Conservation (phyloP, 2,329 filamentous ascomycete genomes). For the Chlorencoelia australis region DNA sequence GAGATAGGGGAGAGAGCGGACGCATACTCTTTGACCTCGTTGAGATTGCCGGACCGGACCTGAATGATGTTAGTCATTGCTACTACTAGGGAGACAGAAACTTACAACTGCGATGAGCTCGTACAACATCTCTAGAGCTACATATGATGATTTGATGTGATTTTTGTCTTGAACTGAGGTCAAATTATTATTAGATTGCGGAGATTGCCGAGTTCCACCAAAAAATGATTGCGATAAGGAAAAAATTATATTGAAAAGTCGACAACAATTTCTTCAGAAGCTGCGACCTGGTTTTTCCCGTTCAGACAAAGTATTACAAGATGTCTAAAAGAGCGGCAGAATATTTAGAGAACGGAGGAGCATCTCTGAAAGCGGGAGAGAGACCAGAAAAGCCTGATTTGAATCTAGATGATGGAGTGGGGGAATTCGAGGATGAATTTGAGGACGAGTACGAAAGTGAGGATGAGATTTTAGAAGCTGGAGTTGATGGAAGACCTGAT, state of each 20-base stretch:
- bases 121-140: constrained; percentile 67
- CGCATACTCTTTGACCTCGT: constrained; percentile 85
- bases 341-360: constrained; percentile 35
- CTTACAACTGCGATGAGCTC: constrained; percentile 91
- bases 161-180: no score
- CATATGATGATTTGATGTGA: constrained; percentile 10
- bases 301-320: constrained; percentile 2
- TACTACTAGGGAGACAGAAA: constrained; percentile 10
- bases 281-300: neutral
- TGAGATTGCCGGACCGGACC: constrained; percentile 84
- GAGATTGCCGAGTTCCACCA: no score
- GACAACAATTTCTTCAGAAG: no score
- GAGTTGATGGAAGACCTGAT: constrained; percentile 85
- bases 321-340: constrained; percentile 54
- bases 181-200: no score
- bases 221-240: no score
- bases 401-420: constrained; percentile 53
- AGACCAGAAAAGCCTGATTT: constrained; percentile 52
- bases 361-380: constrained; percentile 49
- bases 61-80: constrained; percentile 31
- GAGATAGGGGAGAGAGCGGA: constrained; percentile 10
- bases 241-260: no score
- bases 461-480: constrained; percentile 89
- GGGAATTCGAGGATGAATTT: constrained; percentile 92
- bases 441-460: constrained; percentile 85